Percentiles rank a stretch among this genome's conserved stretches.
Evolutionary conservation across 2,329 filamentous ascomycete genomes (phyloP).

Genomic region (Bipolaris bicolor): DNA sequence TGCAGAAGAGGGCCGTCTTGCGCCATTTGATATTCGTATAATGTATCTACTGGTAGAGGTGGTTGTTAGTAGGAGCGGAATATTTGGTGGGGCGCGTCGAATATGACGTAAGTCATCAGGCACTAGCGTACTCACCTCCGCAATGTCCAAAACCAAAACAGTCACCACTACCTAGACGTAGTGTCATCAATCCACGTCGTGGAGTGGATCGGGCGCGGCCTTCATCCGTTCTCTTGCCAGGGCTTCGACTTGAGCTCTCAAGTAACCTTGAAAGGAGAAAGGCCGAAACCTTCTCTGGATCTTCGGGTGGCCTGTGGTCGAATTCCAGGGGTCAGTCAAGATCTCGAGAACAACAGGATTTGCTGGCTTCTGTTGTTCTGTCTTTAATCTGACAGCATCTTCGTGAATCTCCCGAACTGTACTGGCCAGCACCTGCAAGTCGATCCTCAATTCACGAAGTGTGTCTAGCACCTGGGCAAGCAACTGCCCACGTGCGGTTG

Average conservation of each 20-base stretch:
- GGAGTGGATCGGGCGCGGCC: not conserved
- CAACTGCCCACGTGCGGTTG: no score
- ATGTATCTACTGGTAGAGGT: not conserved
- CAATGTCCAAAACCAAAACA: constrained; percentile 61
- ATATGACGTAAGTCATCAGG: constrained; percentile 8
- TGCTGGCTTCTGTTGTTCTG: no score
- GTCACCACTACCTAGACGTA: constrained; percentile 36
- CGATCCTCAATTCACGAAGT: no score
- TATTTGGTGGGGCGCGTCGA: constrained; percentile 16
- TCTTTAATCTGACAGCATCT: no score
- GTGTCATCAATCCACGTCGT: not conserved
- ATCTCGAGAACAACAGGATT: no score
- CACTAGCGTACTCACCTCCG: constrained; percentile 41
- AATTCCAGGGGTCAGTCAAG: no score
- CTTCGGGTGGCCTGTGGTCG: no score
- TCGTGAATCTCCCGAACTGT: no score
- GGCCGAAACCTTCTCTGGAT: no score
- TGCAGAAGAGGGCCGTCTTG: constrained; percentile 43
- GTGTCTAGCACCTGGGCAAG: no score
- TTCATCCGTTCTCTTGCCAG: not conserved
- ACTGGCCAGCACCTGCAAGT: no score
- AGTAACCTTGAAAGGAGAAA: no score
- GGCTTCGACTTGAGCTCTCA: not conserved
- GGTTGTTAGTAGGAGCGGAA: not conserved
- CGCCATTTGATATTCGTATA: constrained; percentile 28